Base-by-base conservation (phyloP, 139 green algal species). In the Chlamydomonas incerta region DNA sequence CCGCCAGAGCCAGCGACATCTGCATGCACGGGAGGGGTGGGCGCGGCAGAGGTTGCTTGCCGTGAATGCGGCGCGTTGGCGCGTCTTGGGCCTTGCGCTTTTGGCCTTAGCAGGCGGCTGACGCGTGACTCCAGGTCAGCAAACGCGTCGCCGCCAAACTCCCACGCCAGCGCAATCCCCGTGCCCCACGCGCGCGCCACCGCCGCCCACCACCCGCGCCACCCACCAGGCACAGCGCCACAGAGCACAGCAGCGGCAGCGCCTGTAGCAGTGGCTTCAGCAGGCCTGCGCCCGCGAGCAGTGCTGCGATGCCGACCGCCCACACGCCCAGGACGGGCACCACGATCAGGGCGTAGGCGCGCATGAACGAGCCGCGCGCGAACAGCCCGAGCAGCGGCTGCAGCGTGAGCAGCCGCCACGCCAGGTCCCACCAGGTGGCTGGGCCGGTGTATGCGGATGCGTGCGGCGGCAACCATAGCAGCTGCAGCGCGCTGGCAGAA, bases 331-430 rank as follows among this genome's bases (percentile, higher is more conserved):
- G 14, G 14, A 58, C 74, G 23, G 74, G 74, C 47, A 35, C 34
- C 58, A 82, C 74, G 21, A 82, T 24, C 34, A 82, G 58, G 20
- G 58, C 58, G 24, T 82, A 82, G 15, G 34, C 26, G 4, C 74
- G 74, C 11, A n/a, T 13, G 74, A 82, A 82, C 21, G 58, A 46
- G 23, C 74, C 74, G 2, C 57, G 74, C 0, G 21, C 34, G 35
- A 72, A 58, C 28, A 82, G 34, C 13, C 34, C 74, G 8, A 34
- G 58, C 74, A 82, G 55, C 10, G 74, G 58, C 2, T 6, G n/a
- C 58, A 82, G 55, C 35, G 74, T 72, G 29, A 72, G 4, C 15
- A 82, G 74, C 3, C 57, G 58, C 74, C 74, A 82, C 23, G 14
- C 8, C 34, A 26, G 24, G 37, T 37, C 8, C 74, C 74, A 82